A percentile compares a stretch with the other conserved stretches of the same genome.
Evolutionary conservation across 257 asterid genomes (phyloP).

Genomic region (Verbascum thapsus): DNA sequence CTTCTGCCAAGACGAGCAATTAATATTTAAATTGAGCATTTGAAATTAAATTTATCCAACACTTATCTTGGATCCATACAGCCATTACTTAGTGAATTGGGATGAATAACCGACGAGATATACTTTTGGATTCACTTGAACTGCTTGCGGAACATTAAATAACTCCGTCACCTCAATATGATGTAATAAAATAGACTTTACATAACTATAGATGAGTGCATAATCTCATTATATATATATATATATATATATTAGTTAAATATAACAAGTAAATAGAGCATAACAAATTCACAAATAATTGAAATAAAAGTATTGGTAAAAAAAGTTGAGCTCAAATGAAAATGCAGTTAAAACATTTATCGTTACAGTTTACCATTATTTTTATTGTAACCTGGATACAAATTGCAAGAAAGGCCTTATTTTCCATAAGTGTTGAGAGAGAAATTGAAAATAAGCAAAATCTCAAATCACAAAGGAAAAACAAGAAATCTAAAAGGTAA

Average conservation of each 20-base stretch:
- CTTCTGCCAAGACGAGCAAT: slow-evolving; percentile 37
- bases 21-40: slow-evolving; percentile 23
- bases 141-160: slow-evolving; percentile 27
- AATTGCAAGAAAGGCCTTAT: slow-evolving; percentile 3
- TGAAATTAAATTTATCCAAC: slow-evolving; percentile 2
- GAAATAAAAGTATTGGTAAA: not conserved
- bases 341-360: too few species aligned
- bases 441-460: too few species aligned
- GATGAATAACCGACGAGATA: slow-evolving; percentile 28
- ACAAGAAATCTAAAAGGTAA: not conserved
- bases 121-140: slow-evolving; percentile 23
- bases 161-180: slow-evolving; percentile 2
- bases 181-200: not conserved
- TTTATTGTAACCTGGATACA: too few species aligned
- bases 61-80: slow-evolving; percentile 36
- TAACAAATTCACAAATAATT: not conserved
- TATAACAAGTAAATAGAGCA: not conserved
- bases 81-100: slow-evolving; percentile 39
- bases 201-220: slow-evolving; percentile 1
- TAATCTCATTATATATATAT: not conserved
- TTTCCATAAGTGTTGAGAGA: not conserved
- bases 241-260: not conserved
- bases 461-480: slow-evolving; percentile 6
- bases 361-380: too few species aligned
- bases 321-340: not conserved